Evolutionary conservation across 371 early-diverging fungal genomes (phyloP).

Genomic region (Chytridium lagenaria): DNA sequence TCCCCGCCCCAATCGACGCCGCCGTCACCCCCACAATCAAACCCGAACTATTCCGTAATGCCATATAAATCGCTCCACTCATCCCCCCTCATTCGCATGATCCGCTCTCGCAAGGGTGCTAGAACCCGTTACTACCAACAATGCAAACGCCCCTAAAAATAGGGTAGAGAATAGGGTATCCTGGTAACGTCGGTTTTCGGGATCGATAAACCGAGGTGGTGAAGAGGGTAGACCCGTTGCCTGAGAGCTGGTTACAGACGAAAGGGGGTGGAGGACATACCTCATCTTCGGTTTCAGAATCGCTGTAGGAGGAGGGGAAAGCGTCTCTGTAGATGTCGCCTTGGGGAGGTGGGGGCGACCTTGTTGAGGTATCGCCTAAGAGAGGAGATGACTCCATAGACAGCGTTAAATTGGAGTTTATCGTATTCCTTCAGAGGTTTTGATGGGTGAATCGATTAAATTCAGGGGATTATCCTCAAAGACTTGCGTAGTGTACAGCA

Average conservation of each 20-base stretch:
- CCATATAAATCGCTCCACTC: slow-evolving; percentile 24
- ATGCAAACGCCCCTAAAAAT: slow-evolving; percentile 17
- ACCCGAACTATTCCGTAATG: slow-evolving; percentile 24
- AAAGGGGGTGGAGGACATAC: too few species aligned
- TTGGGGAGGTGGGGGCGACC: neutral
- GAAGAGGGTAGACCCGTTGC: slow-evolving; percentile 12
- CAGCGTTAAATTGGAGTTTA: too few species aligned
- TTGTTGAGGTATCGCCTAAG: neutral
- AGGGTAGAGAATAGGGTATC: slow-evolving; percentile 31
- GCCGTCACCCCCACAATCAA: slow-evolving; percentile 24
- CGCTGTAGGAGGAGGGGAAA: slow-evolving; percentile 12
- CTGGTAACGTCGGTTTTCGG: slow-evolving; percentile 18
- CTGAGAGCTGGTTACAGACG: too few species aligned
- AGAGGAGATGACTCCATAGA: slow-evolving; percentile 5
- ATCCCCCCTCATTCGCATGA: slow-evolving; percentile 27
- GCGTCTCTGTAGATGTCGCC: slow-evolving; percentile 9
- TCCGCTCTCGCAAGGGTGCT: slow-evolving; percentile 25
- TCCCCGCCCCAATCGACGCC: slow-evolving; percentile 29
- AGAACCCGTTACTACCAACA: slow-evolving; percentile 28
- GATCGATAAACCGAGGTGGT: slow-evolving; percentile 17
- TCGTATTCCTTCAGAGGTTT: too few species aligned
- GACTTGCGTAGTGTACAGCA: too few species aligned
- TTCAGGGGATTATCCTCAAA: too few species aligned
- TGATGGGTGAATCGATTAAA: too few species aligned
- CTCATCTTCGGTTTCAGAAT: slow-evolving; percentile 20